Conservation (phyloP, 495 filamentous ascomycete species). For the Xylaria longipes region DNA sequence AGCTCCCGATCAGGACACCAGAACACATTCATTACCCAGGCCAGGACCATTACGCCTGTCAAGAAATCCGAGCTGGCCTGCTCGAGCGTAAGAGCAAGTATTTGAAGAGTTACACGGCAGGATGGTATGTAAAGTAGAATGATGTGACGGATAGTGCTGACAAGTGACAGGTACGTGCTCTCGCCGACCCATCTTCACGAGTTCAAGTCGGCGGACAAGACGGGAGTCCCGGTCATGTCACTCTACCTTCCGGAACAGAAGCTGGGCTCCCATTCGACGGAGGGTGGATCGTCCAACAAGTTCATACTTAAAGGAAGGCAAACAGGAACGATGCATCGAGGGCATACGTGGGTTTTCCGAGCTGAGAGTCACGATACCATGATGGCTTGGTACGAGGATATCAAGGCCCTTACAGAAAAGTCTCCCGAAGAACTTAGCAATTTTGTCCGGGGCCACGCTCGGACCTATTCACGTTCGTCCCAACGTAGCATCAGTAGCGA, state of each 20-base stretch:
- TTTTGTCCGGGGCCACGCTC: conserved; percentile 79
- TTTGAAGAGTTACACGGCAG: conserved; percentile 95
- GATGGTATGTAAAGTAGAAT: conserved; percentile 71
- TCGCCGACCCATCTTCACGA: conserved; percentile 97
- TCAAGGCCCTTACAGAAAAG: conserved; percentile 83
- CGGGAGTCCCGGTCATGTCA: conserved; percentile 84
- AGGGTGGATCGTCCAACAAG: conserved; percentile 90
- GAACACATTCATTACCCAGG: conserved; percentile 95
- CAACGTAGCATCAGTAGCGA: conserved; percentile 71
- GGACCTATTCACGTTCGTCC: conserved; percentile 74
- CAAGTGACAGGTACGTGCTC: conserved; percentile 82
- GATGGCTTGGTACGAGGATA: conserved; percentile 96
- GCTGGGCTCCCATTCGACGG: conserved; percentile 87
- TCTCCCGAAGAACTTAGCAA: conserved; percentile 88
- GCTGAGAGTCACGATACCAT: conserved; percentile 95
- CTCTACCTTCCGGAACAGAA: conserved; percentile 94
- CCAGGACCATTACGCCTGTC: conserved; percentile 82
- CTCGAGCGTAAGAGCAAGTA: conserved; percentile 99
- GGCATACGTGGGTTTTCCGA: conserved; percentile 97
- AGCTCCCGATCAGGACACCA: conserved; percentile 74
- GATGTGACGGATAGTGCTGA: conserved; percentile 39
- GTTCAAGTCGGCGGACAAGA: conserved; percentile 86
- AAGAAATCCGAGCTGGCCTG: conserved; percentile 86
- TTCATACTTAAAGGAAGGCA: conserved; percentile 97
- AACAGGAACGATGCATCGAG: conserved; percentile 89